Evolutionary conservation across 225 moss, liverwort and hornwort genomes (phyloP).

Genomic region (Polytrichum commune): DNA sequence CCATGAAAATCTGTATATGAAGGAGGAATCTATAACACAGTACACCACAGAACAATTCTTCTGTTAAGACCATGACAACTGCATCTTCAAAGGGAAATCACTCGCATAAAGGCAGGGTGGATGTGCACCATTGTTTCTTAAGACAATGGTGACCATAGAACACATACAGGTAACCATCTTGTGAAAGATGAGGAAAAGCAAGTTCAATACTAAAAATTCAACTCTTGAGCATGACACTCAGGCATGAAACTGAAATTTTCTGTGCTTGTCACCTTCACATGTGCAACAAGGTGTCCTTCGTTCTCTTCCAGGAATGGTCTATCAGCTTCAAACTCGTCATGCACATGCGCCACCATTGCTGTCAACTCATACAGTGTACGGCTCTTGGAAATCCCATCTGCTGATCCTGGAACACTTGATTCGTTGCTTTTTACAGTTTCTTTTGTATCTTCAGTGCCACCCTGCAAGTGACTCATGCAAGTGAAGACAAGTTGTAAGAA

Average conservation of each 20-base stretch:
- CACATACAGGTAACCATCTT: too few species aligned
- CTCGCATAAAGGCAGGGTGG: too few species aligned
- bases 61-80: too few species aligned
- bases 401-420: slow-evolving; percentile 17
- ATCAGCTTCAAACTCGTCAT: slow-evolving; percentile 47
- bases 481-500: background rate
- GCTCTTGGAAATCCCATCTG: slow-evolving; percentile 21
- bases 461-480: slow-evolving; percentile 18
- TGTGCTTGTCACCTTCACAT: slow-evolving; percentile 52
- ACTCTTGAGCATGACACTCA: too few species aligned
- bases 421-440: slow-evolving; percentile 29
- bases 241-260: background rate
- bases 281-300: slow-evolving; percentile 67
- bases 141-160: too few species aligned
- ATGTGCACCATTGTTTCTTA: too few species aligned
- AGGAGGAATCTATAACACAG: slow-evolving; percentile 41
- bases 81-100: too few species aligned
- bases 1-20: slow-evolving; percentile 40
- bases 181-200: too few species aligned
- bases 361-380: slow-evolving; percentile 56
- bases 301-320: slow-evolving; percentile 44
- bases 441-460: slow-evolving; percentile 29
- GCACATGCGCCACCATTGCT: slow-evolving; percentile 62
- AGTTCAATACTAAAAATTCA: too few species aligned
- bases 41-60: slow-evolving; percentile 13